These are phyloP conservation scores for Nemania serpens DNA, from an alignment of 2,329 filamentous ascomycete species.

Conservation along the genomic window DNA sequence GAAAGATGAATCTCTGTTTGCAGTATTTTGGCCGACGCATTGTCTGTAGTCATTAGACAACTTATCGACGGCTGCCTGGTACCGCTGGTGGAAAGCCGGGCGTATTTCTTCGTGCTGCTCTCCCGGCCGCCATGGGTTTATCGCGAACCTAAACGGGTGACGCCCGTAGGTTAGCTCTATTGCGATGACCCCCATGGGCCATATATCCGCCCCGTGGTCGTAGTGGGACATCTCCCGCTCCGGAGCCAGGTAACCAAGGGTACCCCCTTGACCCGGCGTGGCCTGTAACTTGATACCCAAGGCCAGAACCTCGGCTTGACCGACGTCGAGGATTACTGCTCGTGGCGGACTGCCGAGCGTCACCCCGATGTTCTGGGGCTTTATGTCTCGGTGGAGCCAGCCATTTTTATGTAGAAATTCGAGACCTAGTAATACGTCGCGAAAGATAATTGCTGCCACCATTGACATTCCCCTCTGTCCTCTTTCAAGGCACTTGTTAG, in stretches of 20 bases:
- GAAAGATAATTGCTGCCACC: too few species aligned
- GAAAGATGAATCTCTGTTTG: background rate
- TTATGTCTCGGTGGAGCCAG: slow-evolving; percentile 4
- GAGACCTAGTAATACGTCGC: background rate
- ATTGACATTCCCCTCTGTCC: too few species aligned
- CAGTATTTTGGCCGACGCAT: background rate
- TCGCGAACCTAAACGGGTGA: background rate
- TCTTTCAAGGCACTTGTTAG: too few species aligned
- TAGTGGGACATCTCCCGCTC: too few species aligned
- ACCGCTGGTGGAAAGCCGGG: background rate
- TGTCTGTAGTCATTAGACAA: background rate
- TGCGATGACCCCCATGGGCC: too few species aligned
- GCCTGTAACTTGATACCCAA: too few species aligned
- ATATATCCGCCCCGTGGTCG: too few species aligned
- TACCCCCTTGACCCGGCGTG: background rate
- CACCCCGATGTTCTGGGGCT: slow-evolving; percentile 7
- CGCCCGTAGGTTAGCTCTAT: too few species aligned
- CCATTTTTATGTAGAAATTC: background rate
- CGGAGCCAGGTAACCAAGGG: background rate
- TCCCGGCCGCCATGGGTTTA: background rate
- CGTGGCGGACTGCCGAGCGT: background rate
- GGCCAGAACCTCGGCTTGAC: background rate
- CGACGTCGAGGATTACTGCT: background rate
- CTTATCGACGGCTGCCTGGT: background rate
- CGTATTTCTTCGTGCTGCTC: background rate